Evolutionary conservation across 768 basidiomycete genomes (phyloP), one percentile per base, ranked within the genome.

Genomic region (Boletus speciosus): DNA sequence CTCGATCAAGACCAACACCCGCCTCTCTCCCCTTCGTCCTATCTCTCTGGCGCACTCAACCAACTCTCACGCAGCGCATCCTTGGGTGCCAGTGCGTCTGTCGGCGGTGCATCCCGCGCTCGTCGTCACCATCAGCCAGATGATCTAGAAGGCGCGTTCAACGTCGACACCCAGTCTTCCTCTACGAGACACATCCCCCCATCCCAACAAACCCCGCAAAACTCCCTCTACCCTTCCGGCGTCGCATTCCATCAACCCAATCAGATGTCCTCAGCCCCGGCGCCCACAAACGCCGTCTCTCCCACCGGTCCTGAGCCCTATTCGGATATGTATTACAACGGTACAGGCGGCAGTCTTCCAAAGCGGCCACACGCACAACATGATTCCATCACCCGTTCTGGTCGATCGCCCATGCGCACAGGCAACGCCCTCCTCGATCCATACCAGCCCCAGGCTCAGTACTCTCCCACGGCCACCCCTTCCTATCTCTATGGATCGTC

Each of bases 81-180:
- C 43, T 67, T 88, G 50, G 79, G 83, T 46, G 68, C 68, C 36
- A 78, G 74, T 39, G 75, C 74, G 40, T 71, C 77, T 49, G 72
- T 71, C 43, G 64, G 65, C 65, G 57, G 34, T 11, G 68, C 81
- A 45, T 69, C 81, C 54, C 79, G 83, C 57, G 65, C 71, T 32
- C 80, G 85, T 58, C 83, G 85, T 61, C 86, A 84, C 64, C 86
- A 85, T 68, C 78, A 83, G 57, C 80, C 79, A 52, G 86, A 87
- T 58, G 86, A 88, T 73, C 71, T 87, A 40, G 86, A 88, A 55
- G 74, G 76, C 55, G 76, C 78, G 54, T 76, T 76, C 61, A 67
- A 69, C 70, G 69, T 71, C 47, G 74, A 74, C 57, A 29, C 51
- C 5, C 67, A 69, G 47, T 32, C 57, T 21, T 9, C 64, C 36